These are phyloP conservation scores for Climacium dendroides DNA, from an alignment of 225 moss, liverwort and hornwort genomes.

Conservation along the genomic window DNA sequence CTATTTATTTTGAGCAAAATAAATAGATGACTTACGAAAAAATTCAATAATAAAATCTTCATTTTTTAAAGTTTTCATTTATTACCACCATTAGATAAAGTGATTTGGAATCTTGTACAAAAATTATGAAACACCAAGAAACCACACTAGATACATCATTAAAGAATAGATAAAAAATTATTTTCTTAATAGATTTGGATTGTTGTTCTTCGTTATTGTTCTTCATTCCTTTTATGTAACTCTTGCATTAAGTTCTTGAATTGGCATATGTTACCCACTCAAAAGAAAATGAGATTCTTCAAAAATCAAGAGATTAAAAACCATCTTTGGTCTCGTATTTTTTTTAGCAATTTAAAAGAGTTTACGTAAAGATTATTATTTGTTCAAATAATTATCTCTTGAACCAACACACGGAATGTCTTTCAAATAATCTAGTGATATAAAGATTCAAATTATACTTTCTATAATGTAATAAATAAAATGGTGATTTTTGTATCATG, in stretches of 20 bases:
- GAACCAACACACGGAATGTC: background rate
- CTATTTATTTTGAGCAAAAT: background rate
- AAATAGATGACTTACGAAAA: background rate
- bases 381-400: background rate
- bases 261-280: background rate
- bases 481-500: background rate
- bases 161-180: background rate
- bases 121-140: background rate
- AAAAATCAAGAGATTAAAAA: background rate
- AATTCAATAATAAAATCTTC: background rate
- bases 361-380: background rate
- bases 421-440: background rate
- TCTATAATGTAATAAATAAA: background rate
- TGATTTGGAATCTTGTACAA: background rate
- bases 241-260: background rate
- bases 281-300: background rate
- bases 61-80: background rate
- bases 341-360: background rate
- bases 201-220: no score
- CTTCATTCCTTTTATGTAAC: background rate
- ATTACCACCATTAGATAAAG: no score
- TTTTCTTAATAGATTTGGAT: background rate
- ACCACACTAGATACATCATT: accelerated
- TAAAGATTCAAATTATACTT: background rate
- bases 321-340: background rate